Conservation (phyloP, 1,284 basidiomycete genomes). For the Exobasidium rhododendri region DNA sequence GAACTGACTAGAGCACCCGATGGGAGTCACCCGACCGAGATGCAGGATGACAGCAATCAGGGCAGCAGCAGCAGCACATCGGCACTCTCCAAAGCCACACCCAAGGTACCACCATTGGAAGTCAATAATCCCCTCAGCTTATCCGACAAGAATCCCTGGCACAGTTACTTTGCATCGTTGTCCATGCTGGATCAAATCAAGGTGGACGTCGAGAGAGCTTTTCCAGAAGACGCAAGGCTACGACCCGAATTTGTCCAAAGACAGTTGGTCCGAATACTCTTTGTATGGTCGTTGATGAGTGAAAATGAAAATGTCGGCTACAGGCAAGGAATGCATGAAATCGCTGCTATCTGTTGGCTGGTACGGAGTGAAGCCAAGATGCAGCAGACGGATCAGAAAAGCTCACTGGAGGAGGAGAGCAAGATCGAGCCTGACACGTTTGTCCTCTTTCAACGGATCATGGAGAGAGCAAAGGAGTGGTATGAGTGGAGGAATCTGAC, state of each 20-base stretch:
- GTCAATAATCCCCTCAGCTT: slow-evolving; percentile 49
- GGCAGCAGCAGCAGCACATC: not conserved
- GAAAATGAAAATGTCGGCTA: slow-evolving; percentile 45
- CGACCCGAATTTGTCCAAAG: slow-evolving; percentile 6
- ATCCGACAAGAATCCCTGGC: slow-evolving; percentile 46
- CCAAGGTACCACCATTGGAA: slow-evolving; percentile 11
- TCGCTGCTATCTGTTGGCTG: slow-evolving; percentile 43
- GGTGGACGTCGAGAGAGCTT: slow-evolving; percentile 41
- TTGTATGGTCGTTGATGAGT: slow-evolving; percentile 35
- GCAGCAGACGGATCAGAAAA: not conserved
- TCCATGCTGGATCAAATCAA: slow-evolving; percentile 32
- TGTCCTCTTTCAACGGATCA: slow-evolving; percentile 35
- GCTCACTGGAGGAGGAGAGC: slow-evolving; percentile 11
- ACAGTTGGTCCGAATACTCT: slow-evolving; percentile 26
- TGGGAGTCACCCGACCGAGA: slow-evolving; percentile 5
- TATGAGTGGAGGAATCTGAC: slow-evolving; percentile 34
- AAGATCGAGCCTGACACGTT: slow-evolving; percentile 42
- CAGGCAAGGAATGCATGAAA: slow-evolving; percentile 54
- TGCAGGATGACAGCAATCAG: not conserved
- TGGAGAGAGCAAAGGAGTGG: slow-evolving; percentile 37
- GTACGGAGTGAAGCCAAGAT: slow-evolving; percentile 23
- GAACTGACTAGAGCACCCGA: not conserved
- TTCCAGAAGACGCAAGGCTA: slow-evolving; percentile 38
- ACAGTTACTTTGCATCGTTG: slow-evolving; percentile 32
- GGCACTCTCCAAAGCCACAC: not conserved